Conservation (phyloP, 495 filamentous ascomycete species). For the Penicillium roqueforti region DNA sequence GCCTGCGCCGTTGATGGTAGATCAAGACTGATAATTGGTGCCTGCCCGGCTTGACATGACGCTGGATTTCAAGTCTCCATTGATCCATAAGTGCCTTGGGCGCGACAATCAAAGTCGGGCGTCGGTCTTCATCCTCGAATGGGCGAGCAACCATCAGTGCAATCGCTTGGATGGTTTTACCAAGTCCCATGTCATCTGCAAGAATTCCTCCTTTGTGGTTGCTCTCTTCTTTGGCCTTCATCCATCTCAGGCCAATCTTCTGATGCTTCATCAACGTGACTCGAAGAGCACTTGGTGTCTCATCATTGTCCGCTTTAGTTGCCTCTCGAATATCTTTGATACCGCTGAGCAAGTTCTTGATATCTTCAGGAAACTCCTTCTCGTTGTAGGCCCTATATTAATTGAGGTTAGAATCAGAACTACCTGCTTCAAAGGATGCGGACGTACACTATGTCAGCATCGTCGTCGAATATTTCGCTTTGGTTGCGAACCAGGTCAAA, state of each 20-base stretch:
- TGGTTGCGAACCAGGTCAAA: constrained; percentile 21
- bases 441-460: constrained; percentile 17
- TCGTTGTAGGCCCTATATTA: constrained; percentile 18
- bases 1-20: constrained; percentile 56
- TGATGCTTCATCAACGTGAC: constrained; percentile 76
- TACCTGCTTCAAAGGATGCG: neutral
- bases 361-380: constrained; percentile 49
- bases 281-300: constrained; percentile 70
- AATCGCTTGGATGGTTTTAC: constrained; percentile 89
- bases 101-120: constrained; percentile 83
- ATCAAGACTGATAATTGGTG: constrained; percentile 63
- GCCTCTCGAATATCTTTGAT: constrained; percentile 72
- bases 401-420: constrained; percentile 2
- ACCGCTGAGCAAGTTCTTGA: constrained; percentile 63
- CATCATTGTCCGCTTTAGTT: constrained; percentile 58
- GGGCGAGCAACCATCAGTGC: constrained; percentile 75
- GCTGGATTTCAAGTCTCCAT: constrained; percentile 81
- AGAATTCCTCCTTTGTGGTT: constrained; percentile 78
- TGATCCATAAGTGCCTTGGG: constrained; percentile 85
- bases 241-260: constrained; percentile 76
- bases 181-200: constrained; percentile 92
- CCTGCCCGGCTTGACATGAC: constrained; percentile 57
- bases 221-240: constrained; percentile 75
- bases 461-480: constrained; percentile 15
- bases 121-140: constrained; percentile 56